These are phyloP conservation scores for Schwanniomyces vanrijiae DNA, from an alignment of 805 yeast species.

Conservation along the genomic window DNA sequence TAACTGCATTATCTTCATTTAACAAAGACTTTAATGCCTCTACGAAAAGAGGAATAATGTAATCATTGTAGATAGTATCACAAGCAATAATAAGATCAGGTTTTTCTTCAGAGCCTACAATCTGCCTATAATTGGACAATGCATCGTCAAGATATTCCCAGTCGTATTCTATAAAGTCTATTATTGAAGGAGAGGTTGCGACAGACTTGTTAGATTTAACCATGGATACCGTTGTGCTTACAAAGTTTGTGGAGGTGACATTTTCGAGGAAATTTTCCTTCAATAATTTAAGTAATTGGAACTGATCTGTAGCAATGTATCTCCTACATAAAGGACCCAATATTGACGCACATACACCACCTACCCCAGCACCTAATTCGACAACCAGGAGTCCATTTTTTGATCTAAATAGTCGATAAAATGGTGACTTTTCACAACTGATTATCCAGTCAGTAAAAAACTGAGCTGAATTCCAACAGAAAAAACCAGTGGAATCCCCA, in stretches of 20 bases:
- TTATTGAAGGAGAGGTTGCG: slow-evolving; percentile 7
- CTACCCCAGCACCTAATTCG: slow-evolving; percentile 65
- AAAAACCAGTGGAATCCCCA: slow-evolving; percentile 54
- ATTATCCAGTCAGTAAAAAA: slow-evolving; percentile 55
- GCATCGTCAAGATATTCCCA: slow-evolving; percentile 56
- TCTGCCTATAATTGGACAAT: slow-evolving; percentile 14
- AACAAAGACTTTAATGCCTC: slow-evolving; percentile 39
- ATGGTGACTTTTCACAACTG: slow-evolving; percentile 25
- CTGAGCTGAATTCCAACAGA: slow-evolving; percentile 57
- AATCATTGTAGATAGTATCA: slow-evolving; percentile 68
- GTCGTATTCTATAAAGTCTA: slow-evolving; percentile 55
- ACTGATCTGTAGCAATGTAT: slow-evolving; percentile 61
- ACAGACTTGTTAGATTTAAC: slow-evolving; percentile 1
- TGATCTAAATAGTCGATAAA: slow-evolving; percentile 11
- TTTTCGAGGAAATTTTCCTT: slow-evolving; percentile 47
- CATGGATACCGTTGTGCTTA: slow-evolving; percentile 1
- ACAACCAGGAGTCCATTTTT: slow-evolving; percentile 27
- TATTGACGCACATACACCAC: slow-evolving; percentile 48
- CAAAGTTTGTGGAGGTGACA: slow-evolving; percentile 7
- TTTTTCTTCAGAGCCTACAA: slow-evolving; percentile 4
- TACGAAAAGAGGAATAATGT: slow-evolving; percentile 50
- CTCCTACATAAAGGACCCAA: slow-evolving; percentile 30
- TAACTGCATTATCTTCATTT: slow-evolving; percentile 33
- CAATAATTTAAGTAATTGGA: slow-evolving; percentile 50
- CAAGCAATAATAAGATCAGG: slow-evolving; percentile 59